Conservation (phyloP, 352 stramenopile genomes). For the Pythium sp. region DNA sequence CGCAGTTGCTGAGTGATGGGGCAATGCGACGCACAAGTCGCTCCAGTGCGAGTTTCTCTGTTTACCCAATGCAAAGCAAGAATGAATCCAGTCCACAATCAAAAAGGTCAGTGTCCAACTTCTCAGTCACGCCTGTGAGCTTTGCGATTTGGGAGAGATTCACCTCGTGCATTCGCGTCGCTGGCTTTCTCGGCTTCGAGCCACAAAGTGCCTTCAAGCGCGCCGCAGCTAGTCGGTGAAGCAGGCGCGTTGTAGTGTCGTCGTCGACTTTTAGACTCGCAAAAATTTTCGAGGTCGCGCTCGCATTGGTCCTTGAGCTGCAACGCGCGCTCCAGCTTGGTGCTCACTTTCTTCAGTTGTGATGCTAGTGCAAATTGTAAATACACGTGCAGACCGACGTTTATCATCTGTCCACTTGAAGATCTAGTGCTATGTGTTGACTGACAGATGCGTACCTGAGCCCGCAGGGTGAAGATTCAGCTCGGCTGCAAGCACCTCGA, state of each 20-base stretch:
- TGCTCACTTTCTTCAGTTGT: slow-evolving; percentile 24
- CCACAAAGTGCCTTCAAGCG: slow-evolving; percentile 19
- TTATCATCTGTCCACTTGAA: not conserved
- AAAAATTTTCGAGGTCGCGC: slow-evolving; percentile 40
- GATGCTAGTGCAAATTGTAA: slow-evolving; percentile 1
- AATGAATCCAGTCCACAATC: not conserved
- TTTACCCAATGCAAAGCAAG: not conserved
- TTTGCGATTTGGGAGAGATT: not conserved
- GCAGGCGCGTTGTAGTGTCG: slow-evolving; percentile 8
- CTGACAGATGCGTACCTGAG: not conserved
- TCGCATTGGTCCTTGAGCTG: slow-evolving; percentile 55
- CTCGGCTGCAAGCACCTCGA: not conserved
- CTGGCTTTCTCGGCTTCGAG: slow-evolving; percentile 36
- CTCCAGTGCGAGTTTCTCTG: slow-evolving; percentile 59
- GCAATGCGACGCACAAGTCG: slow-evolving; percentile 61
- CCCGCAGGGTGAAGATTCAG: no score
- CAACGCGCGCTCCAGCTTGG: slow-evolving; percentile 56
- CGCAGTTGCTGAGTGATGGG: slow-evolving; percentile 53
- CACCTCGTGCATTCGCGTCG: slow-evolving; percentile 37
- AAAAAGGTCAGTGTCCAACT: not conserved
- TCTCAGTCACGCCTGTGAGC: not conserved
- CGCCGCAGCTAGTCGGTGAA: slow-evolving; percentile 5
- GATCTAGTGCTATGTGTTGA: not conserved
- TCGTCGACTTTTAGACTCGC: slow-evolving; percentile 32
- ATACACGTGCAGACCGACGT: not conserved